Percentiles rank a stretch among this genome's conserved stretches.
These are phyloP conservation scores for Chimonanthus salicifolius DNA, from an alignment of 164 flowering plant species.

Conservation along the genomic window DNA sequence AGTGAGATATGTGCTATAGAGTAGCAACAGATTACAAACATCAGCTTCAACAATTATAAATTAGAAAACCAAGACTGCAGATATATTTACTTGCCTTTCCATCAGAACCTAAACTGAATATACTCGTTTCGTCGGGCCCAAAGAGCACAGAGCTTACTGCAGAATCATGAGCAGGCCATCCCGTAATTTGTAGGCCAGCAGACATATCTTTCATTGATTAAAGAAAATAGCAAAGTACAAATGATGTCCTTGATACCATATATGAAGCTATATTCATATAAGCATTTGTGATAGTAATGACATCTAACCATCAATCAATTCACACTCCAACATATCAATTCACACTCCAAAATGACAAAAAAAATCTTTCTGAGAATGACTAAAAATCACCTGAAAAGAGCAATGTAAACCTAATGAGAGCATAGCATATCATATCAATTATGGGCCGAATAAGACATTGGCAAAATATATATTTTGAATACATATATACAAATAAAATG, in stretches of 20 bases:
- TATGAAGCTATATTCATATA: neutral
- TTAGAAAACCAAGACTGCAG: neutral
- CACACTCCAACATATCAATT: neutral
- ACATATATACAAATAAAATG: too few relatives aligned
- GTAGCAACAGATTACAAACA: neutral
- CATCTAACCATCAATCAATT: neutral
- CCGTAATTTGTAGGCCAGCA: constrained; percentile 92
- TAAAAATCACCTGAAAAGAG: constrained; percentile 37
- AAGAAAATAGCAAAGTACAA: constrained; percentile 22
- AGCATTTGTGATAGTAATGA: neutral
- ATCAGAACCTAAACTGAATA: constrained; percentile 85
- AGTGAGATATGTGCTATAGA: neutral
- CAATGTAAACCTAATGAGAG: too few relatives aligned
- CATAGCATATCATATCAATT: too few relatives aligned
- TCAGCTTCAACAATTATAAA: neutral
- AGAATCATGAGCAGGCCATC: constrained; percentile 98
- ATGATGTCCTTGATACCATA: neutral
- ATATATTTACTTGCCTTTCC: constrained; percentile 63
- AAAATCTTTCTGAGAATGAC: neutral
- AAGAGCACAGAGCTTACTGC: constrained; percentile 82
- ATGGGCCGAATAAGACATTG: too few relatives aligned
- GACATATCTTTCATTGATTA: constrained; percentile 73
- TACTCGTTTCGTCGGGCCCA: constrained; percentile 94
- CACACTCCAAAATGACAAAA: neutral
- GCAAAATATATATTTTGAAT: too few relatives aligned